Evolutionary conservation across 2,329 filamentous ascomycete genomes (phyloP).

Genomic region (Fusarium sp.): DNA sequence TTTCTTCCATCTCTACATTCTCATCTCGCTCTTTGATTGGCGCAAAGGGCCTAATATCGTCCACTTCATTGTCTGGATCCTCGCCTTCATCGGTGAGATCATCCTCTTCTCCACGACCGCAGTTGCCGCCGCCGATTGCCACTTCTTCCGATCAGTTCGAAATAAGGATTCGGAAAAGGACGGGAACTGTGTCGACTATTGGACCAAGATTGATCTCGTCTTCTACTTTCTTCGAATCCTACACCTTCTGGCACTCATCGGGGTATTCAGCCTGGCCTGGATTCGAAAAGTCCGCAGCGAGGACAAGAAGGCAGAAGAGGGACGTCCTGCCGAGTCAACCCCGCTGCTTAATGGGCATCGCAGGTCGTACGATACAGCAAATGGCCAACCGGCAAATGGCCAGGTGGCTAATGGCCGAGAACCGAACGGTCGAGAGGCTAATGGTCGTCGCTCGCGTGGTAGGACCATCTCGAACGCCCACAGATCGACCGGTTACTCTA

Average conservation of each 20-base stretch:
- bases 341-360: slow-evolving; percentile 64
- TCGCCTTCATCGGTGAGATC: slow-evolving; percentile 75
- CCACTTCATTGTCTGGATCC: slow-evolving; percentile 80
- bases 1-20: slow-evolving; percentile 85
- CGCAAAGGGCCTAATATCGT: slow-evolving; percentile 79
- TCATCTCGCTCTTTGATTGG: slow-evolving; percentile 86
- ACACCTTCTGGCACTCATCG: slow-evolving; percentile 66
- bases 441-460: slow-evolving; percentile 47
- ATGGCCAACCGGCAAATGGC: slow-evolving; percentile 40
- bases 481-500: slow-evolving; percentile 43
- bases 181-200: slow-evolving; percentile 49
- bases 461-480: slow-evolving; percentile 53
- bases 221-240: slow-evolving; percentile 74
- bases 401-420: slow-evolving; percentile 33
- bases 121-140: slow-evolving; percentile 70
- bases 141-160: slow-evolving; percentile 60
- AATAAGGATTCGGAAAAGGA: slow-evolving; percentile 39
- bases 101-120: slow-evolving; percentile 74
- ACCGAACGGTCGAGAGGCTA: slow-evolving; percentile 36
- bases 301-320: slow-evolving; percentile 51
- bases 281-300: slow-evolving; percentile 52
- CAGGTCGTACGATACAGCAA: slow-evolving; percentile 49
- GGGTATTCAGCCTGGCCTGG: slow-evolving; percentile 55
- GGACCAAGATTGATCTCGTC: slow-evolving; percentile 64
- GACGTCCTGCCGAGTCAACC: slow-evolving; percentile 63